Percentiles rank a stretch among this genome's conserved stretches.
Evolutionary conservation across 148 eudicot genomes (phyloP).

Genomic region (Cornus kousa): DNA sequence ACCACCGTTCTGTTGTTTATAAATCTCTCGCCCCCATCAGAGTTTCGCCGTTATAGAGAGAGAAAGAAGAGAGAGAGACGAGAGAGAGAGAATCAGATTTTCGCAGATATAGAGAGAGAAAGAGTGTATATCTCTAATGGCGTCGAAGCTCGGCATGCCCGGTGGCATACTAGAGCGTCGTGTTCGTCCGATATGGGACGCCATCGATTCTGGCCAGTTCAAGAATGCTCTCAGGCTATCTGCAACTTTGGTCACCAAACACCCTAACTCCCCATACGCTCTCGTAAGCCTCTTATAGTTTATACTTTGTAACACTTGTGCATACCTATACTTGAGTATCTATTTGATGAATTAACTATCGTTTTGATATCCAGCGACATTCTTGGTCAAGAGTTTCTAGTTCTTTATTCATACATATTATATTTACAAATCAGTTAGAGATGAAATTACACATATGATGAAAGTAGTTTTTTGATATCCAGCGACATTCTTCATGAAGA

Average conservation of each 20-base stretch:
- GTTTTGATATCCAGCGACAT: no score
- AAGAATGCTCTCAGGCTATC: conserved; percentile 81
- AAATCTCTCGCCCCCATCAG: neutral
- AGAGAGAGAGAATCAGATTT: no score
- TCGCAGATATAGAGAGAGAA: neutral
- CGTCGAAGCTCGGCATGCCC: conserved; percentile 72
- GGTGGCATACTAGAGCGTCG: conserved; percentile 95
- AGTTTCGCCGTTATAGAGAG: neutral
- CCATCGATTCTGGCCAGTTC: conserved; percentile 86
- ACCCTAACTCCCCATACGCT: conserved; percentile 71
- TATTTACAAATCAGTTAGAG: no score
- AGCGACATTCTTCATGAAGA: no score
- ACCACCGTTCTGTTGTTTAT: neutral
- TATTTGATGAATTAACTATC: no score
- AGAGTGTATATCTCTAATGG: conserved; percentile 26
- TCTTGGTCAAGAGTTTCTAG: no score
- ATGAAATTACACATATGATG: no score
- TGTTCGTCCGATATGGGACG: conserved; percentile 93
- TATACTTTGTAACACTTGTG: neutral
- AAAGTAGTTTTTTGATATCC: no score
- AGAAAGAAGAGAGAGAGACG: neutral
- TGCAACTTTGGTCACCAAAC: conserved; percentile 62
- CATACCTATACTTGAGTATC: no score
- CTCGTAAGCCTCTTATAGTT: conserved; percentile 41
- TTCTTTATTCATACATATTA: no score